Base-by-base conservation (phyloP, 2,329 filamentous ascomycete species). In the Fusarium foetens region DNA sequence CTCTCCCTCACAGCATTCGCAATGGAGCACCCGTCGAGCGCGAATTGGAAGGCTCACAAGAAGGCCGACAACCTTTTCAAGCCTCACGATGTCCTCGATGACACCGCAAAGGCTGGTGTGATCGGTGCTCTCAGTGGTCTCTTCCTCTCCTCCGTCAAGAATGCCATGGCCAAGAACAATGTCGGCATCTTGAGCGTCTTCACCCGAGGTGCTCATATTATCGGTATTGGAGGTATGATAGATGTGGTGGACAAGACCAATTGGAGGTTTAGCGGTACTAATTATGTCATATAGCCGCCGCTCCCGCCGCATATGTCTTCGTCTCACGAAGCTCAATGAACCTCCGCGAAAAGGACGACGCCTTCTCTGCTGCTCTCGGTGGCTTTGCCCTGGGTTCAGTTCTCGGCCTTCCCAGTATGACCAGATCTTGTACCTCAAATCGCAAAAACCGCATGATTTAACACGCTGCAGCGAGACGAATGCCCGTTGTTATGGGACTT, bases 131-230 rank as follows among this genome's bases (percentile, higher is more conserved):
- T 85, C 66, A 88, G 88, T 67, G 94, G 94, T 77, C 84, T 93
- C 79, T 87, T 94, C 82, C 81, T 92, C 68, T 92, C 94, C 55
- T 91, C 93, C 61, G 87, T 97, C 74, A 93, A 95, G 85, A 98
- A 97, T 86, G 94, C 94, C 66, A 88, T 98, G 76, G 88, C 91
- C 61, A 94, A 91, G 85, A 88, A 90, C 80, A 97, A 97, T 82
- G 86, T 96, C 74, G 94, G 94, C 76, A 88, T 91, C 70, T 89
- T 92, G 85, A 93, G 93, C 75, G 88, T 97, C 78, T 91, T 98
- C 80, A 93, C 93, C 51, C 90, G 90, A 78, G 92, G 91, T 63
- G 95, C 94, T 74, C 86, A 91, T 79, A 92, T 92, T 54, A 92
- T 95, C 79, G 92, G 82, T 49, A 77, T 83, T 42, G 78, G 77